A percentile compares a stretch with the other conserved stretches of the same genome.
These are phyloP conservation scores for Lumnitzera racemosa DNA, from an alignment of 345 rosid genomes.

Conservation along the genomic window DNA sequence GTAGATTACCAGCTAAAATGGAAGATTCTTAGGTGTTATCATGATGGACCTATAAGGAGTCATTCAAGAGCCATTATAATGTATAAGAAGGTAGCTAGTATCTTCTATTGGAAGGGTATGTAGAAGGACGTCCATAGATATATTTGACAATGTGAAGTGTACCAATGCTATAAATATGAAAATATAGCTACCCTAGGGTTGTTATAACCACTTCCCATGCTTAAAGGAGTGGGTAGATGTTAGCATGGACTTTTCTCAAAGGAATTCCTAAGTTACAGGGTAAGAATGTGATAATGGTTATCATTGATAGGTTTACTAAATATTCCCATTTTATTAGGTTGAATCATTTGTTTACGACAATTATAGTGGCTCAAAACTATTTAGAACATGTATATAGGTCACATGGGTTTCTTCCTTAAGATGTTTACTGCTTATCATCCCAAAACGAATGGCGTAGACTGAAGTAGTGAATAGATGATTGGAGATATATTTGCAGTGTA, in stretches of 20 bases:
- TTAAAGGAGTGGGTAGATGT: neutral
- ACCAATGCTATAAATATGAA: neutral
- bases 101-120: neutral
- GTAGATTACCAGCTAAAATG: no score
- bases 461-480: conserved; percentile 1
- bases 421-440: neutral
- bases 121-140: neutral
- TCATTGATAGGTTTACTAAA: neutral
- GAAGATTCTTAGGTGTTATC: no score
- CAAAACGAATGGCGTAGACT: neutral
- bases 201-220: neutral
- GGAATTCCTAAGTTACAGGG: neutral
- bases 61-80: neutral
- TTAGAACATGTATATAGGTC: neutral
- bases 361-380: neutral
- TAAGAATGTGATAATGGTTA: neutral
- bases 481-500: neutral
- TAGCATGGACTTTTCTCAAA: neutral
- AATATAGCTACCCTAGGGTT: neutral
- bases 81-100: neutral
- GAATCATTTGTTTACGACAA: no score
- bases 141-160: neutral
- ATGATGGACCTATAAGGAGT: no score
- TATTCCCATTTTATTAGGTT: neutral
- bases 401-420: neutral